These are phyloP conservation scores for Isochrysis galbana DNA, from an alignment of 78 protist species.

Conservation along the genomic window DNA sequence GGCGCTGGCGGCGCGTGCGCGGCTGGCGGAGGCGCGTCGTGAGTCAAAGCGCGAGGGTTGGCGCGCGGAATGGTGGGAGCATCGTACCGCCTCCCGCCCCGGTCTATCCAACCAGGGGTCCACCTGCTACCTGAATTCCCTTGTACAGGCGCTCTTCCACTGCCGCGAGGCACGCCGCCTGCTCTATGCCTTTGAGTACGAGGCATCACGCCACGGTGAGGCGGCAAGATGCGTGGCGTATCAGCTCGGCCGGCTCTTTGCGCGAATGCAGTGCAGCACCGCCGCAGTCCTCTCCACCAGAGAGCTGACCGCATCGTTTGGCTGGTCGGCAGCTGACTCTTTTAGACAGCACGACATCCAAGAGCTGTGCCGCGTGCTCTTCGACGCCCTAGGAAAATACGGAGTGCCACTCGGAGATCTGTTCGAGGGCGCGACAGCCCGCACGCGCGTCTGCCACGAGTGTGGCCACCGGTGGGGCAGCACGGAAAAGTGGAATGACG, in stretches of 20 bases:
- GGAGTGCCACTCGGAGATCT: background rate
- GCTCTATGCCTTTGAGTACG: background rate
- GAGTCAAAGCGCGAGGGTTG: too few relatives aligned
- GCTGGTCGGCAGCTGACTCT: slow-evolving; percentile 16
- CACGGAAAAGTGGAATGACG: background rate
- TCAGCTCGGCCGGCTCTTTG: slow-evolving; percentile 14
- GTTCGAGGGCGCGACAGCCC: background rate
- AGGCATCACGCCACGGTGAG: background rate
- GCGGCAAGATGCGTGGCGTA: background rate
- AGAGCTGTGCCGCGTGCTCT: slow-evolving; percentile 37
- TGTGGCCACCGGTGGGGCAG: too few relatives aligned
- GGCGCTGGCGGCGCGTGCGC: too few relatives aligned
- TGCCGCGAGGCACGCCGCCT: slow-evolving; percentile 52
- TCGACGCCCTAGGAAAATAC: slow-evolving; percentile 30
- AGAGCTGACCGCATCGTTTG: slow-evolving; percentile 35
- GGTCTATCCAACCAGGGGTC: slow-evolving; percentile 71
- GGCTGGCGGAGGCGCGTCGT: too few relatives aligned
- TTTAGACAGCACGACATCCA: slow-evolving; percentile 40
- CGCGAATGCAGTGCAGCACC: background rate
- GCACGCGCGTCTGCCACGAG: background rate
- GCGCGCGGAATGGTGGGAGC: too few relatives aligned
- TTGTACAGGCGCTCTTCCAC: slow-evolving; percentile 66
- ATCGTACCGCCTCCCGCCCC: too few relatives aligned
- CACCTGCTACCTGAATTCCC: slow-evolving; percentile 75
- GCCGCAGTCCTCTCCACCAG: background rate